These are phyloP conservation scores for Steccherinum ochraceum DNA, from an alignment of 768 basidiomycete species.

Conservation along the genomic window DNA sequence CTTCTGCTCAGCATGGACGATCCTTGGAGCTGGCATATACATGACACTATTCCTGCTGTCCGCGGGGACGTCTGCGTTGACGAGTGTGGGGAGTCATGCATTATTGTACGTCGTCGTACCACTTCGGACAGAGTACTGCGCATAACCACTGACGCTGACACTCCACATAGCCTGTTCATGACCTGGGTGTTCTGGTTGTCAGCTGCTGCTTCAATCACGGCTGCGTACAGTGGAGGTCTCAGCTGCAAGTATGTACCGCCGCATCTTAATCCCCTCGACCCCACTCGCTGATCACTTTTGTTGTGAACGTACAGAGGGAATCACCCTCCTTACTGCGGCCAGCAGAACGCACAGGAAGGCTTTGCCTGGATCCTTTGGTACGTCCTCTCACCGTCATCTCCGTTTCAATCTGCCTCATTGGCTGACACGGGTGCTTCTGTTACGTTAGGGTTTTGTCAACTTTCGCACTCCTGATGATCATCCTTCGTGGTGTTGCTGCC, in stretches of 20 bases:
- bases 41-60: constrained; percentile 47
- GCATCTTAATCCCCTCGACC: neutral
- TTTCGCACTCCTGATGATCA: constrained; percentile 48
- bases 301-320: constrained; percentile 3
- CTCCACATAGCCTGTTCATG: constrained; percentile 43
- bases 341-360: constrained; percentile 67
- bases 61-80: constrained; percentile 40
- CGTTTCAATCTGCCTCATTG: neutral
- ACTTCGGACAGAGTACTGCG: neutral
- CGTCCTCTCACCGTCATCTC: constrained; percentile 15
- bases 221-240: constrained; percentile 58
- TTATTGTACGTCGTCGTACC: constrained; percentile 44
- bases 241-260: constrained; percentile 52
- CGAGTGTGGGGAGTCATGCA: constrained; percentile 58
- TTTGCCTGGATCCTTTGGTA: constrained; percentile 77
- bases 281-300: neutral
- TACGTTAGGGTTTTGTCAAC: constrained; percentile 68
- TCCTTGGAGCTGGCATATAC: constrained; percentile 46
- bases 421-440: neutral
- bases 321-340: constrained; percentile 55
- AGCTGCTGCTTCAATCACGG: constrained; percentile 64
- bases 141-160: neutral
- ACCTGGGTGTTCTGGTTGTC: constrained; percentile 81
- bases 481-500: constrained; percentile 53
- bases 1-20: constrained; percentile 71